phyloP scores from a whole-genome alignment of 306 rosid genomes.

The Pterocarpus santalinus region DNA sequence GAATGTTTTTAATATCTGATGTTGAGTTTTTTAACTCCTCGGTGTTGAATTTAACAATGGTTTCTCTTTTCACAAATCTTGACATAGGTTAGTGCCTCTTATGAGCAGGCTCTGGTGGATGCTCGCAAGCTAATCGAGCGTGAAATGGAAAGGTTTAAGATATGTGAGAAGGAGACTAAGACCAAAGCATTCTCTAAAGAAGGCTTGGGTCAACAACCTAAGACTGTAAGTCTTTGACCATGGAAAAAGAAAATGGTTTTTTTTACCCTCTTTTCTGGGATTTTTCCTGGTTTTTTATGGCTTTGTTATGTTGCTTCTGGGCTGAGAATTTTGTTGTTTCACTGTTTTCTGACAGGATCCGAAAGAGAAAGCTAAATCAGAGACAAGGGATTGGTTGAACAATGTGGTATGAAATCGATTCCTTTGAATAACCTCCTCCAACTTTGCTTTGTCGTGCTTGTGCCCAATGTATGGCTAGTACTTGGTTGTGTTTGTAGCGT shows the following conservation, averaged over 20 bases:
- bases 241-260: background rate
- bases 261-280: background rate
- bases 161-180: conserved; percentile 97
- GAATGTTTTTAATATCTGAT: conserved; percentile 25
- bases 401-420: conserved; percentile 75
- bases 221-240: conserved; percentile 74
- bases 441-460: conserved; percentile 39
- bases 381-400: conserved; percentile 98
- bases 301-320: conserved; percentile 20
- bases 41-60: conserved; percentile 43
- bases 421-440: conserved; percentile 38
- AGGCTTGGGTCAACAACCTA: conserved; percentile 97
- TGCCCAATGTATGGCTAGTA: conserved; percentile 36
- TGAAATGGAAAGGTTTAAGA: conserved; percentile 98
- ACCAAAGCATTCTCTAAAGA: conserved; percentile 98
- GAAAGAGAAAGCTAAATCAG: conserved; percentile 94
- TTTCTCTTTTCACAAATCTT: conserved; percentile 52
- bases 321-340: conserved; percentile 37
- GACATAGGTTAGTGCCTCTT: conserved; percentile 95
- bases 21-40: conserved; percentile 13
- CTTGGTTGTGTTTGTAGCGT: conserved; percentile 22
- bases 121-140: conserved; percentile 95
- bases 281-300: conserved; percentile 26
- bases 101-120: conserved; percentile 97
- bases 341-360: conserved; percentile 77